These are phyloP conservation scores for Eurotiales sp. DNA, from an alignment of 2,329 filamentous ascomycete genomes.

Conservation along the genomic window DNA sequence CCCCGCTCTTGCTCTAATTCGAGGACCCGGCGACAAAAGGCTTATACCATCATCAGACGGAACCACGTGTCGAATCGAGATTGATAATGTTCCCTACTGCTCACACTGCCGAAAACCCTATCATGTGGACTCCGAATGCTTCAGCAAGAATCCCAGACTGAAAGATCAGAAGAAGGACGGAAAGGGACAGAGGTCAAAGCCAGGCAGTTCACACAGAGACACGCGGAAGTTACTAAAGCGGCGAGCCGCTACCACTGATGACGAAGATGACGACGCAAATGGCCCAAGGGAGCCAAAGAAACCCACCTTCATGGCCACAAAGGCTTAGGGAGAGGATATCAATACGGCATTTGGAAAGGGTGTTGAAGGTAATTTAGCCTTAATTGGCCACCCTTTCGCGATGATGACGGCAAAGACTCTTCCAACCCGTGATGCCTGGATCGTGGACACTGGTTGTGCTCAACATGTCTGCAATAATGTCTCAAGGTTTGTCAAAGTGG, in stretches of 20 bases:
- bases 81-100: slow-evolving; percentile 2
- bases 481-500: background rate
- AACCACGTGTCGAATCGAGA: background rate
- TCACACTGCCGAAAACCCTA: background rate
- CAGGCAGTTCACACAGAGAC: background rate
- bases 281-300: background rate
- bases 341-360: background rate
- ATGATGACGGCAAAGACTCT: background rate
- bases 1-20: background rate
- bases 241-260: background rate
- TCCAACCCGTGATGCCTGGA: background rate
- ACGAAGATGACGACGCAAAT: background rate
- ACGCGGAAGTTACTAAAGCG: background rate
- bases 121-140: background rate
- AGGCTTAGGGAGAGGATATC: background rate
- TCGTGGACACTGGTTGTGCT: background rate
- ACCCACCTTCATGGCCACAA: background rate
- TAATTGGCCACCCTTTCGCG: background rate
- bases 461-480: background rate
- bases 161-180: background rate
- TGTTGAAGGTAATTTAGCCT: slow-evolving; percentile 1
- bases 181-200: background rate
- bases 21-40: background rate
- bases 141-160: background rate
- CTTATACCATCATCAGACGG: background rate